Evolutionary conservation across 768 basidiomycete species (phyloP), one percentile per base, ranked within the genome.

Genomic region (Boletus coccyginus): DNA sequence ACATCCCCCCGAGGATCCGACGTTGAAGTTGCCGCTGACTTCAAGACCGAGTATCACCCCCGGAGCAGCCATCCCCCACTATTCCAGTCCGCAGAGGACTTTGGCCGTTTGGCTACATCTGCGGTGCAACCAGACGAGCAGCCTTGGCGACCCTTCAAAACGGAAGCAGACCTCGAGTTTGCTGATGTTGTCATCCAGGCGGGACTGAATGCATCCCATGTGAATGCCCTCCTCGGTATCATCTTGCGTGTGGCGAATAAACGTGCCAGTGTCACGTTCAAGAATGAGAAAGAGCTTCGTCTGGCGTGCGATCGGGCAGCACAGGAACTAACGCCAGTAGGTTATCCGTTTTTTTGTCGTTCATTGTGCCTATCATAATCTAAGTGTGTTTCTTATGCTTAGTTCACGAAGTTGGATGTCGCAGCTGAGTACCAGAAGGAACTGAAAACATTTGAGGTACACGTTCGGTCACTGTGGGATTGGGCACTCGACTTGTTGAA

Each of bases 401-500:
- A 43, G 42, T 43, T 43, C 42, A 24, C 21, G 2, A 43, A 43
- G 21, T 3, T 24, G 7, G 42, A 43, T 7, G 8, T 43, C 14
- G 14, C 42, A 24, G 42, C 21, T 24, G 13, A 43, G 21, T 57
- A 59, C 29, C 42, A 59, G 55, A 44, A 32, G 24, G 42, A 57
- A 13, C 11, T 16, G 17, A 31, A 39, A 27, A 55, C 31, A 10
- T 58, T 32, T 16, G n/a, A 54, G 2, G 47, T 61, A 9, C 32
- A 53, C 16, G 10, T 32, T 13, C 6, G 27, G 17, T 49, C 52
- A 3, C 13, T 61, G 2, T 61, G 52, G 52, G 39, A 58, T 11
- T 61, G 56, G 56, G 49, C 48, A 5, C 52, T 61, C n/a, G 40
- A 54, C 40, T 14, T 58, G 8, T 14, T 61, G 27, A 19, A 38